Percentiles rank a stretch among this genome's conserved stretches.
Evolutionary conservation across 495 filamentous ascomycete genomes (phyloP).

Genomic region (Penicillium taxi): DNA sequence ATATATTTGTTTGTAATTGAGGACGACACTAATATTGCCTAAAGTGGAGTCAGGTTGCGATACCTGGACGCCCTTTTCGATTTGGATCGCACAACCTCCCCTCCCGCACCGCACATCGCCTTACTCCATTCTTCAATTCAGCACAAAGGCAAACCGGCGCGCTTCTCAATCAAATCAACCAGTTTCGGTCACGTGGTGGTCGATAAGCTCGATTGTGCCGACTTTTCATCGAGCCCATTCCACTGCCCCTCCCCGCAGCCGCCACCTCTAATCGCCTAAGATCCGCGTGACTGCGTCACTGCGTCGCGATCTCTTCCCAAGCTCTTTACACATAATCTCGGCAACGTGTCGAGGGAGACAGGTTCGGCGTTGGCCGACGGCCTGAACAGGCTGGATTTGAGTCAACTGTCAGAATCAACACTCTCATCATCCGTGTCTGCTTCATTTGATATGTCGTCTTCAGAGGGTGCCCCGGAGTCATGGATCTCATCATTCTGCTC

Average conservation of each 20-base stretch:
- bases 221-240: not conserved
- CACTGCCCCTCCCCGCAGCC: not conserved
- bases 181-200: not conserved
- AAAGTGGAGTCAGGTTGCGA: conserved; percentile 18
- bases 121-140: conserved; percentile 29
- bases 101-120: conserved; percentile 33
- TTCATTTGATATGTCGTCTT: conserved; percentile 54
- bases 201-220: not conserved
- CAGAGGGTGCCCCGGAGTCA: conserved; percentile 79
- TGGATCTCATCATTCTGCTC: conserved; percentile 98
- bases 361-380: conserved; percentile 46
- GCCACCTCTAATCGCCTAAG: conserved; percentile 3
- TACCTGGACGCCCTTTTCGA: conserved; percentile 16
- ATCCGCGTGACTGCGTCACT: conserved; percentile 23
- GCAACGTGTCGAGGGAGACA: conserved; percentile 47
- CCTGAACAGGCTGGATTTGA: conserved; percentile 46
- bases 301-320: conserved; percentile 13
- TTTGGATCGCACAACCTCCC: conserved; percentile 34
- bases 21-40: no score
- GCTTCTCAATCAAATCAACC: not conserved
- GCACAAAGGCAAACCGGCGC: conserved; percentile 7
- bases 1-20: no score
- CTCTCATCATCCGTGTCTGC: conserved; percentile 41
- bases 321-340: conserved; percentile 26
- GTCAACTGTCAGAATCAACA: conserved; percentile 44